Base-by-base conservation (phyloP, 768 basidiomycete species). In the Melanogaster broomeanus region DNA sequence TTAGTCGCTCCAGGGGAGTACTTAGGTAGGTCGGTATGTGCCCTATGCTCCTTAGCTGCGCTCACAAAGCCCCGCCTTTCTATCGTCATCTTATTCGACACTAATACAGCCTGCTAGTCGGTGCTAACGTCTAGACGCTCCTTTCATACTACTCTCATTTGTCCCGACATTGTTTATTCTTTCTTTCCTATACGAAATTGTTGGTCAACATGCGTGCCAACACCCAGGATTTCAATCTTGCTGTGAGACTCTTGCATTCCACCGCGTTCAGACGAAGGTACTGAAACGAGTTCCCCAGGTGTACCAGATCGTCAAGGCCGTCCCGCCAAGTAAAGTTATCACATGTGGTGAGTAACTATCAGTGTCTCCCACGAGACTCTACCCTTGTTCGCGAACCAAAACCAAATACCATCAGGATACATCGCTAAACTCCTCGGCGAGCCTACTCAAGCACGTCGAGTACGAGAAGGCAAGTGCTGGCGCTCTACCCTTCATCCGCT, bases 391-490 rank as follows among this genome's bases (percentile, higher is more conserved):
- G 12, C n/a, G 16, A 8, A 28, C 25, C 9, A 16, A 28, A 43
- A 28, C 6, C 16, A 19, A n/a, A 38, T 12, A 31, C 37, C 21
- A 15, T 15, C 41, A 60, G 58, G 85, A 1, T 87, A 90, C 58
- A 81, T 92, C 45, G 88, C 89, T 0, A 85, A 84, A 58, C 75
- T 91, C 9, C 74, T 88, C 37, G 88, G 88, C 18, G 83, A 83
- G 79, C 90, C 89, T 0, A 76, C 71, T 11, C 79, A 91, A 66
- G 81, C 88, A 4, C 76, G 86, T 31, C 85, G 85, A 58, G 88
- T 90, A 16, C 89, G 89, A 9, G 85, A 88, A 79, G 88, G 88
- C 85, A 53, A 47, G 57, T 49, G 11, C 24, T 2, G 18, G 35
- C 12, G 12, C 9, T 27, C 24, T 2, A 46, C 67, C 4, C 3